These are phyloP conservation scores for Toxicodendron radicans DNA, from an alignment of 345 rosid genomes.

Conservation along the genomic window DNA sequence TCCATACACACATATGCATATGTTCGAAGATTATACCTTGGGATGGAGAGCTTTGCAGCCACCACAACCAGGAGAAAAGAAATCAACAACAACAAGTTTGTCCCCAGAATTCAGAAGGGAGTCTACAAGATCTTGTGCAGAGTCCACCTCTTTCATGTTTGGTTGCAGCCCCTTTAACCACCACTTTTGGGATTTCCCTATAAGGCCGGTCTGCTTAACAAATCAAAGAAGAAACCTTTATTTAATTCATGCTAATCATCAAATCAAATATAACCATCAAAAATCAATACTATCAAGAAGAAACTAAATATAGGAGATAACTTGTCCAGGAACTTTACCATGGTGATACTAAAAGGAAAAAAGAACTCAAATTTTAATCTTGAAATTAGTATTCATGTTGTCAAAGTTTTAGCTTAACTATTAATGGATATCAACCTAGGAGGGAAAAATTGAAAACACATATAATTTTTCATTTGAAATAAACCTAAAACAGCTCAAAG, in stretches of 20 bases:
- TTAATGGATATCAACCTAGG: not conserved
- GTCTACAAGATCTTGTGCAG: slow-evolving; percentile 87
- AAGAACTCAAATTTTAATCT: not conserved
- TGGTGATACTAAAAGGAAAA: not conserved
- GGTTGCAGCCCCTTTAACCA: slow-evolving; percentile 84
- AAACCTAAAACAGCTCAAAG: slow-evolving; percentile 6
- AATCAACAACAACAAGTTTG: slow-evolving; percentile 78
- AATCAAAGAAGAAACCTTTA: not conserved
- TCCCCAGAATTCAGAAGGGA: slow-evolving; percentile 72
- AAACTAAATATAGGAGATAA: not conserved
- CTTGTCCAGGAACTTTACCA: slow-evolving; percentile 5
- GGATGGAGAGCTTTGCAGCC: slow-evolving; percentile 98
- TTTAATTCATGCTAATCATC: not conserved
- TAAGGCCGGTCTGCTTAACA: slow-evolving; percentile 41
- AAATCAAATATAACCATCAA: not conserved
- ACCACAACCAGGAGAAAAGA: slow-evolving; percentile 97
- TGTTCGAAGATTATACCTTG: slow-evolving; percentile 46
- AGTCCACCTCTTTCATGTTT: slow-evolving; percentile 78
- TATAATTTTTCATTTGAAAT: not conserved
- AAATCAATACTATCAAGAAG: not conserved
- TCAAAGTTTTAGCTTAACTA: not conserved
- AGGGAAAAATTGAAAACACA: not conserved
- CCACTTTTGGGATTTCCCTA: slow-evolving; percentile 74
- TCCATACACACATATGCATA: not conserved
- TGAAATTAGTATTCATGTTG: not conserved